Evolutionary conservation across 495 filamentous ascomycete species (phyloP), one percentile per base, ranked within the genome.

Genomic region (Penicillium parvum): DNA sequence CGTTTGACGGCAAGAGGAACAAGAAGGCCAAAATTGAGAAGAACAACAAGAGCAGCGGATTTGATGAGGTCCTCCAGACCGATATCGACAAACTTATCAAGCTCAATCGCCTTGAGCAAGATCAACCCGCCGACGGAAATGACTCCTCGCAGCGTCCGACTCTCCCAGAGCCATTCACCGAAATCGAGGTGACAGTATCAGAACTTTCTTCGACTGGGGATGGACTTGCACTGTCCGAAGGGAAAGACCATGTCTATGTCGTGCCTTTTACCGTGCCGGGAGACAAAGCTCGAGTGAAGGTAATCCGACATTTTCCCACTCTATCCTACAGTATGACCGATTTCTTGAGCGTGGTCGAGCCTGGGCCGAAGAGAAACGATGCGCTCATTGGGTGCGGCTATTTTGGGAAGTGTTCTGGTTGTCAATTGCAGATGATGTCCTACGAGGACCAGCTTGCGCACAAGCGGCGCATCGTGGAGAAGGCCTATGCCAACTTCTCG

Each of bases 371-470:
- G 27, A 82, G 92, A 49, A 80, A 96, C 48, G 88, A 96, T 57
- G 74, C 69, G 32, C 73, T 81, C 2, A 75, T 95, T 52, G 66
- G 73, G 32, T 98, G 92, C 72, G 71, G 77, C 51, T 97, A 97
- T 68, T 98, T 98, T 56, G 65, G 75, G 22, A 77, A 72, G 38
- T 98, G 92, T 61, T 87, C 86, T 0, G 92, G 92, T 4, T 98
- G 92, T 57, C 94, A 97, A 68, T 87, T 96, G 58, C 92, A 98
- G 64, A 96, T 96, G 88, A 78, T 98, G 42, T 78, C 88, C 29
- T 98, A 98, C 65, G 68, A 75, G 20, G 82, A 86, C 42, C 92
- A 98, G 61, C 74, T 98, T 20, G 75, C 71, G 22, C 84, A 89
- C 55, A 98, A 98, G 71, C 81, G 77, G 59, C 70, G 74, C 35